Evolutionary conservation across 768 basidiomycete species (phyloP).

Genomic region (Trametes cubensis): DNA sequence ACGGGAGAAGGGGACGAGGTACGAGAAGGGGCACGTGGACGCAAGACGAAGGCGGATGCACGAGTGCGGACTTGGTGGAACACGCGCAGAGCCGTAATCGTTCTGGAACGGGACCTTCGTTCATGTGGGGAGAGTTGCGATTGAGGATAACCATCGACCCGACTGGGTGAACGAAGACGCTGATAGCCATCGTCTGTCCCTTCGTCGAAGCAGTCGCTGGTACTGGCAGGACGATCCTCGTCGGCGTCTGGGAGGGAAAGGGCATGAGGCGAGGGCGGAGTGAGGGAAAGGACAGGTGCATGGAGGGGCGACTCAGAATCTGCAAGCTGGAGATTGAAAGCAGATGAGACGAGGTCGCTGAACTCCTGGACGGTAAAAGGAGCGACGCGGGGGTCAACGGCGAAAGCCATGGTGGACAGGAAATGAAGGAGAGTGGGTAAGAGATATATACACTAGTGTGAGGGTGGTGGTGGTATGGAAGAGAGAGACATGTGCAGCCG

Average conservation of each 20-base stretch:
- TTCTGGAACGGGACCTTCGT: slow-evolving; percentile 25
- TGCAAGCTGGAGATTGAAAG: slow-evolving; percentile 26
- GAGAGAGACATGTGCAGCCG: slow-evolving; percentile 8
- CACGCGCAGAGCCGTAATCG: slow-evolving; percentile 24
- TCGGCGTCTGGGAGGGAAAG: not conserved
- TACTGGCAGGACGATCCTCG: slow-evolving; percentile 7
- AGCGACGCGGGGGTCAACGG: slow-evolving; percentile 17
- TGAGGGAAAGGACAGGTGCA: slow-evolving; percentile 14
- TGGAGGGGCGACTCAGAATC: slow-evolving; percentile 3
- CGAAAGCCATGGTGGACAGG: slow-evolving; percentile 18
- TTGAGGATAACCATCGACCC: slow-evolving; percentile 10
- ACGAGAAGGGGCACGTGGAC: slow-evolving; percentile 23
- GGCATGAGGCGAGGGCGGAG: slow-evolving; percentile 15
- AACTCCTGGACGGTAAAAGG: slow-evolving; percentile 33
- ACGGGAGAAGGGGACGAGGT: slow-evolving; percentile 14
- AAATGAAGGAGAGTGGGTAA: slow-evolving; percentile 20
- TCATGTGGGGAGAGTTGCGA: not conserved
- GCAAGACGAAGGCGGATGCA: slow-evolving; percentile 33
- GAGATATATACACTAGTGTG: slow-evolving; percentile 16
- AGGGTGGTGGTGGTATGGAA: slow-evolving; percentile 19
- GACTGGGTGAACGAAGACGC: slow-evolving; percentile 5
- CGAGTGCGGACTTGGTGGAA: slow-evolving; percentile 32
- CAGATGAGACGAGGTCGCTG: slow-evolving; percentile 33
- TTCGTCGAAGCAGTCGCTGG: slow-evolving; percentile 21
- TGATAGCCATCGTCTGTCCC: slow-evolving; percentile 19